Evolutionary conservation across 1,284 basidiomycete genomes (phyloP).

Genomic region (Marasmius tenuissimus): DNA sequence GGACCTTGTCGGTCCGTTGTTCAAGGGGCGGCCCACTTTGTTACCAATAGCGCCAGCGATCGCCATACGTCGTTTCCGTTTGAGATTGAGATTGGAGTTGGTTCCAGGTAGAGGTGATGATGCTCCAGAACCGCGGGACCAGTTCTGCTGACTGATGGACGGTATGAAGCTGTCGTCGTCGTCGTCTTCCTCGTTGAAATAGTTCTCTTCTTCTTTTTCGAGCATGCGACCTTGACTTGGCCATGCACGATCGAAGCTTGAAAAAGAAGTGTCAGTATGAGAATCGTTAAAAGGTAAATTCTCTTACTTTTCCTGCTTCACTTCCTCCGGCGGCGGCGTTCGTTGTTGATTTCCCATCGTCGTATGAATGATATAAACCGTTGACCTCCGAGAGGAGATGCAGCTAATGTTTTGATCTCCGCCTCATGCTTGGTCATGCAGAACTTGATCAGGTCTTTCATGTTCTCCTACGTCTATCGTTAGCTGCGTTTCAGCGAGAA

Average conservation of each 20-base stretch:
- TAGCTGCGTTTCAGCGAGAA: constrained; percentile 1
- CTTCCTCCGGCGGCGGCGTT: constrained; percentile 59
- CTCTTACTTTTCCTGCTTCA: constrained; percentile 52
- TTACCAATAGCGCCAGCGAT: constrained; percentile 27
- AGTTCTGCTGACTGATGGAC: constrained; percentile 34
- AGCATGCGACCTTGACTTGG: constrained; percentile 50
- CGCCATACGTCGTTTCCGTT: constrained; percentile 57
- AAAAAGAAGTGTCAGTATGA: constrained; percentile 16
- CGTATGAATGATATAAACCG: constrained; percentile 75
- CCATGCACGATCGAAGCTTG: constrained; percentile 42
- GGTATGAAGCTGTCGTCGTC: constrained; percentile 54
- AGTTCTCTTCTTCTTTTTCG: constrained; percentile 83
- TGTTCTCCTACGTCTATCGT: constrained; percentile 66
- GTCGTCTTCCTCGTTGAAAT: constrained; percentile 84
- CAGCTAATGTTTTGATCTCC: constrained; percentile 65
- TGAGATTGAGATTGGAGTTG: constrained; percentile 34
- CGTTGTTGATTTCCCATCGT: constrained; percentile 91
- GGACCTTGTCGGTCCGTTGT: constrained; percentile 34
- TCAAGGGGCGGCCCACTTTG: constrained; percentile 42
- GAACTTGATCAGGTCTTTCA: constrained; percentile 82
- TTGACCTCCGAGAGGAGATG: constrained; percentile 59
- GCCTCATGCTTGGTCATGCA: constrained; percentile 80
- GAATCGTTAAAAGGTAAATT: constrained; percentile 2
- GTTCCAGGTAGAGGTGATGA: constrained; percentile 32
- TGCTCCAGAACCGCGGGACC: constrained; percentile 29